Evolutionary conservation across 2,329 filamentous ascomycete genomes (phyloP), one percentile per base, ranked within the genome.

Genomic region (Parascedosporium putredinis): DNA sequence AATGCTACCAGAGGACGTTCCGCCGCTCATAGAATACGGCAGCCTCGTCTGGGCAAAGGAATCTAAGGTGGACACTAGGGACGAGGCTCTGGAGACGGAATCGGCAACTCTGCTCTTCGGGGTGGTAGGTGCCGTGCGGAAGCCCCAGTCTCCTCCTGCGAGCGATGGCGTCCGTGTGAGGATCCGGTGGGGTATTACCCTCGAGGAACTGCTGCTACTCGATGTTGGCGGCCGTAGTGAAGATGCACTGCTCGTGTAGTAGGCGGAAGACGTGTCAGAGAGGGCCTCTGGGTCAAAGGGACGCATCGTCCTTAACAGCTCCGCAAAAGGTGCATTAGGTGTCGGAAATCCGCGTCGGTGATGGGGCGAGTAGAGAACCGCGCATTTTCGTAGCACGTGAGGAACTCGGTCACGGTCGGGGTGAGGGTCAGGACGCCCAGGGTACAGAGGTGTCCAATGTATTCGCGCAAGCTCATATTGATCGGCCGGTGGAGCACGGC

Each of bases 281-380:
- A 88, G 60, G 4, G 80, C 62, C 0, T 67, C 67, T 0, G 76
- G 68, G 51, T 84, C 72, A 3, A 88, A 67, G 0, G 78, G 73
- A 24, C 71, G 75, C 86, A 97, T 95, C 16, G 75, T 77, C 48
- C 85, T 79, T 12, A 97, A 70, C 0, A 97, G 70, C 49, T 86
- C 80, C 2, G 90, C 86, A 64, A 97, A 96, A 86, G 73, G 51
- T 81, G 77, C 88, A 96, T 96, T 25, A 96, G 70, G 20, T 75
- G 69, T 33, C 85, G 76, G 62, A 98, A 97, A 47, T 84, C 76
- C 0, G 67, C 59, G 56, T 90, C 84, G 2, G 79, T 76, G 3
- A 95, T 69, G 1, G 84, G 77, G 4, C 72, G 69, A 0, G 77
- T 78, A 2, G 87, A 90, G 67, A 95, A 98, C 36, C 91, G 83